Conservation (phyloP, 1,139 yeast species). For the Candida pseudoviswanathii region DNA sequence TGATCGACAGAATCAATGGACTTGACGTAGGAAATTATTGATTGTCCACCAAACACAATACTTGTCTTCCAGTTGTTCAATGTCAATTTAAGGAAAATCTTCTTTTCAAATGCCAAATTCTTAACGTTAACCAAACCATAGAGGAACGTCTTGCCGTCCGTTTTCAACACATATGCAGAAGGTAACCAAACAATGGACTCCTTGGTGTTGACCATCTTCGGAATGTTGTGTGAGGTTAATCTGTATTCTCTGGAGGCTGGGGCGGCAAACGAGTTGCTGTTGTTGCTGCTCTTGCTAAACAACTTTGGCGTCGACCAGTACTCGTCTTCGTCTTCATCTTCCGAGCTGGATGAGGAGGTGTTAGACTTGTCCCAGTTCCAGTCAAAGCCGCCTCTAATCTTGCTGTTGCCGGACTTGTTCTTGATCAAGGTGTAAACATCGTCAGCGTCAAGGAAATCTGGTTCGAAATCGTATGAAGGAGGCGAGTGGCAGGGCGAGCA, state of each 20-base stretch:
- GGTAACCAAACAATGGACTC: constrained; percentile 14
- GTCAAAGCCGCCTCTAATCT: constrained; percentile 18
- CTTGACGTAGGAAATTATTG: constrained; percentile 25
- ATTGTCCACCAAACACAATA: constrained; percentile 28
- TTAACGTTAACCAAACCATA: constrained; percentile 37
- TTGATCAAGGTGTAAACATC: constrained; percentile 19
- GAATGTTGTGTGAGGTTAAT: constrained; percentile 16
- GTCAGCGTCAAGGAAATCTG: constrained; percentile 15
- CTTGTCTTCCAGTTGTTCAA: constrained; percentile 41
- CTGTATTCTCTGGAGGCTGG: constrained; percentile 14
- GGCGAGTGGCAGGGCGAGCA: constrained; percentile 41
- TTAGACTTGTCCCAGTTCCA: constrained; percentile 15
- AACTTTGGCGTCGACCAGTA: constrained; percentile 15
- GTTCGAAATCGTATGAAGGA: constrained; percentile 13
- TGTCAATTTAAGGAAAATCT: constrained; percentile 37
- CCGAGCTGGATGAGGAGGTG: constrained; percentile 7
- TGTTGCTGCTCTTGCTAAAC: constrained; percentile 3
- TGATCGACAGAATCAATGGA: constrained; percentile 36
- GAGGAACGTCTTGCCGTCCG: constrained; percentile 15
- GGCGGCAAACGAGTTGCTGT: not conserved
- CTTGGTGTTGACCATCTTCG: constrained; percentile 10
- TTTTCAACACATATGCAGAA: constrained; percentile 17
- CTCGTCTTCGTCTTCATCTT: constrained; percentile 19
- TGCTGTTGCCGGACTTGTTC: constrained; percentile 1
- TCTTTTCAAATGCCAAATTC: constrained; percentile 44